Evolutionary conservation across 1,284 basidiomycete genomes (phyloP), one percentile per base, ranked within the genome.

Genomic region (Pseudozyma pruni): DNA sequence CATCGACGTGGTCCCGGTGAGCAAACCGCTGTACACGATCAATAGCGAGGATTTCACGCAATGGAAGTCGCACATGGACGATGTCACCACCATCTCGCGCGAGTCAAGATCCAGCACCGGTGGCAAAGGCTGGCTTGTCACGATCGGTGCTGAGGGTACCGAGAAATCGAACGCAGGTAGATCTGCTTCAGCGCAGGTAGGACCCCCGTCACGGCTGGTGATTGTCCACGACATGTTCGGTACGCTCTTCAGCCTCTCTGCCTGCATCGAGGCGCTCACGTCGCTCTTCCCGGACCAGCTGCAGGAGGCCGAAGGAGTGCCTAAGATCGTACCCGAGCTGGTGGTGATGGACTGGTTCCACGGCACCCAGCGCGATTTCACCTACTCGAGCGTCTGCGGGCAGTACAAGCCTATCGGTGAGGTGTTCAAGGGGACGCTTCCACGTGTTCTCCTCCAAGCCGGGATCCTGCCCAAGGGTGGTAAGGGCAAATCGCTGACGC

Each of bases 261-360:
- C 57, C 1, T 76, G 73, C 9, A 75, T 70, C 16, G 58, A 61
- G 14, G 71, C 59, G 33, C 64, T 79, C 5, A 32, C 37, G 2
- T 56, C 56, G 25, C 57, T 74, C 4, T 76, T 76, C 39, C 44
- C 58, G 3, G 55, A 62, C 8, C 75, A 76, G 51, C 27, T 76
- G 19, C 23, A 54, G 17, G 41, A 55, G 27, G 40, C 35, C n/a
- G 54, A 60, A 17, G 48, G 40, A 2, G 42, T 69, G n/a, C 52
- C 72, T n/a, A 43, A 52, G 35, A 68, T 70, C 11, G 58, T 71
- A 13, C 70, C 76, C 11, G 75, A 79, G 51, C 54, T 76, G 17
- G 60, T 76, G 29, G 37, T 76, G 27, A 67, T 76, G 75, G 76
- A 77, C 46, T 79, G 76, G 76, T 79, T 77, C 61, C 76, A 79